These are phyloP conservation scores for Nicotiana attenuata DNA, from an alignment of 257 asterid genomes.

Conservation along the genomic window DNA sequence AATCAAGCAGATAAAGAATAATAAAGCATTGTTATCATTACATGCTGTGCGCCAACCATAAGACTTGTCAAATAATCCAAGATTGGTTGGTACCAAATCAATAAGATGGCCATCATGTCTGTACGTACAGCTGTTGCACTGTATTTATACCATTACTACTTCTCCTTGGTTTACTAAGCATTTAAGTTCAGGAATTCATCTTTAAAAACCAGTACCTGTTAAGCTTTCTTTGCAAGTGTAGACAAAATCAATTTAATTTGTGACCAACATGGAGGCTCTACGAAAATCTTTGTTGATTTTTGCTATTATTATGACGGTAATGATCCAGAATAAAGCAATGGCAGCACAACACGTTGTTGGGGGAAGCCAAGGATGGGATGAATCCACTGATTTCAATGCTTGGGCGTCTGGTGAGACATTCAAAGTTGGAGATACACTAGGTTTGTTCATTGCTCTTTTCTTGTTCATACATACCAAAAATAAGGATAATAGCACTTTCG, in stretches of 20 bases:
- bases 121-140: background rate
- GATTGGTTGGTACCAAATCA: background rate
- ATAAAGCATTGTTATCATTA: background rate
- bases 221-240: background rate
- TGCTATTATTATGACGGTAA: slow-evolving; percentile 5
- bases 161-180: background rate
- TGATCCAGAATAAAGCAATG: slow-evolving; percentile 18
- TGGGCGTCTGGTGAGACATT: slow-evolving; percentile 72
- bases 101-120: background rate
- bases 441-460: slow-evolving; percentile 17
- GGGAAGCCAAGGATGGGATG: slow-evolving; percentile 90
- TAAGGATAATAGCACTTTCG: too few relatives aligned
- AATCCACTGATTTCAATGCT: slow-evolving; percentile 61
- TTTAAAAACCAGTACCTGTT: too few relatives aligned
- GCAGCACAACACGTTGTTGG: slow-evolving; percentile 61
- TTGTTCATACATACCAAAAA: background rate
- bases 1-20: background rate
- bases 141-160: background rate
- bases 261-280: slow-evolving; percentile 23
- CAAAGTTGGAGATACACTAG: slow-evolving; percentile 76
- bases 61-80: background rate
- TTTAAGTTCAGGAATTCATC: background rate
- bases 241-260: background rate
- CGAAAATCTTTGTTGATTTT: slow-evolving; percentile 11
- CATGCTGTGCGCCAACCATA: background rate